Evolutionary conservation across 2,329 filamentous ascomycete species (phyloP).

Genomic region (Neofusicoccum laricinum): DNA sequence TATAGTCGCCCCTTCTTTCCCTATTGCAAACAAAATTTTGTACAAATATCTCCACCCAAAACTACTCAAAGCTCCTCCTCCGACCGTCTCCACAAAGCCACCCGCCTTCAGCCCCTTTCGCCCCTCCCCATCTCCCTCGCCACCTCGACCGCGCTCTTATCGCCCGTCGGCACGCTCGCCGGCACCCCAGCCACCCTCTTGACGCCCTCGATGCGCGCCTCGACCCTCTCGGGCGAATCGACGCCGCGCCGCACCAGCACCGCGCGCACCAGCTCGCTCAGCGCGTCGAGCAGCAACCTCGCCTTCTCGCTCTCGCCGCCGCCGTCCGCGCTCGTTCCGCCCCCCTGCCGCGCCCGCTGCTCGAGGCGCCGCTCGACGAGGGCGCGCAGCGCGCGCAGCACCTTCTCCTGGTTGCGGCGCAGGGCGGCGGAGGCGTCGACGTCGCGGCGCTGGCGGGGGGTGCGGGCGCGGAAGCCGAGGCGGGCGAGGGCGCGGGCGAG

Average conservation of each 20-base stretch:
- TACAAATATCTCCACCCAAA: too few relatives aligned
- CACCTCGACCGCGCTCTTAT: background rate
- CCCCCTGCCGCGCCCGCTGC: background rate
- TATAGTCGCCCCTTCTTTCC: too few relatives aligned
- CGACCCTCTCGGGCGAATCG: background rate
- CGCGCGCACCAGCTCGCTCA: slow-evolving; percentile 3
- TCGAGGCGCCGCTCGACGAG: background rate
- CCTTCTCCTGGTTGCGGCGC: background rate
- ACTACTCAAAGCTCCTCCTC: too few relatives aligned
- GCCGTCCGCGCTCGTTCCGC: too few relatives aligned
- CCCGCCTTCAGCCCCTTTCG: background rate
- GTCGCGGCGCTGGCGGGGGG: background rate
- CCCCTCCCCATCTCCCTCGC: background rate
- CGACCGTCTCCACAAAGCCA: background rate
- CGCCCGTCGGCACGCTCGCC: background rate
- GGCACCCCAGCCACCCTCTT: background rate
- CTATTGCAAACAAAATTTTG: too few relatives aligned
- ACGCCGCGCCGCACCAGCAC: background rate
- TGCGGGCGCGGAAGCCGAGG: slow-evolving; percentile 23
- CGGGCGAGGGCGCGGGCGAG: slow-evolving; percentile 29
- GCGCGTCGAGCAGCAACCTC: background rate
- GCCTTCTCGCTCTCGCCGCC: background rate
- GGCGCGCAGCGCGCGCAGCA: background rate
- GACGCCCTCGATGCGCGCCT: background rate
- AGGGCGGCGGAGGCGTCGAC: background rate